Conservation (phyloP, 1,284 basidiomycete species). For the Cutaneotrichosporon sp. region DNA sequence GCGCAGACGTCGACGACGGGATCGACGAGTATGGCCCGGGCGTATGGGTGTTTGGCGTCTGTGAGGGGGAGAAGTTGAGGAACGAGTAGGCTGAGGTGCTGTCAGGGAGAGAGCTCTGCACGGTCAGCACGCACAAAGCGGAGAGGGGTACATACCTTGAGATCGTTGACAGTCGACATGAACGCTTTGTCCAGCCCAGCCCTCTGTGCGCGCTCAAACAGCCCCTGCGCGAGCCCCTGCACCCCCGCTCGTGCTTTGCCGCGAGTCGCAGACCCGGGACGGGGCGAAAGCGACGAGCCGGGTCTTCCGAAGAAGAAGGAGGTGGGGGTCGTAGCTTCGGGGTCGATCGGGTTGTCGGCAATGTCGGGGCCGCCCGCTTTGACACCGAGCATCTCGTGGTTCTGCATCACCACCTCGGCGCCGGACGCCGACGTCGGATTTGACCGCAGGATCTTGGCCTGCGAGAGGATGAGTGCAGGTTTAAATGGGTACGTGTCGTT, state of each 20-base stretch:
- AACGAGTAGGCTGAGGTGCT: slow-evolving; percentile 46
- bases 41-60: slow-evolving; percentile 7
- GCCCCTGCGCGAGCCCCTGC: slow-evolving; percentile 47
- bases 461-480: slow-evolving; percentile 69
- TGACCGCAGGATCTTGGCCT: slow-evolving; percentile 76
- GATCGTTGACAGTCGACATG: slow-evolving; percentile 48
- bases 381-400: slow-evolving; percentile 73
- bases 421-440: slow-evolving; percentile 72
- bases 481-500: slow-evolving; percentile 51
- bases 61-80: slow-evolving; percentile 42
- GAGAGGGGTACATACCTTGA: slow-evolving; percentile 37
- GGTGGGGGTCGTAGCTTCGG: neutral
- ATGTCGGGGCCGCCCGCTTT: slow-evolving; percentile 39
- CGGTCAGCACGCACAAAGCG: neutral
- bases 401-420: slow-evolving; percentile 73
- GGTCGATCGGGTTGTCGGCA: slow-evolving; percentile 1
- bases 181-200: slow-evolving; percentile 53
- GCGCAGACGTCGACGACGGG: slow-evolving; percentile 29
- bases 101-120: slow-evolving; percentile 78
- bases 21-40: slow-evolving; percentile 35
- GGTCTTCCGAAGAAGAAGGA: slow-evolving; percentile 13
- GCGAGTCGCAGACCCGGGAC: slow-evolving; percentile 5
- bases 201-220: slow-evolving; percentile 53
- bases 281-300: neutral
- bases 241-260: slow-evolving; percentile 28